phyloP scores from a whole-genome alignment of 2,329 filamentous ascomycete species.

The Aspergillus piperis region DNA sequence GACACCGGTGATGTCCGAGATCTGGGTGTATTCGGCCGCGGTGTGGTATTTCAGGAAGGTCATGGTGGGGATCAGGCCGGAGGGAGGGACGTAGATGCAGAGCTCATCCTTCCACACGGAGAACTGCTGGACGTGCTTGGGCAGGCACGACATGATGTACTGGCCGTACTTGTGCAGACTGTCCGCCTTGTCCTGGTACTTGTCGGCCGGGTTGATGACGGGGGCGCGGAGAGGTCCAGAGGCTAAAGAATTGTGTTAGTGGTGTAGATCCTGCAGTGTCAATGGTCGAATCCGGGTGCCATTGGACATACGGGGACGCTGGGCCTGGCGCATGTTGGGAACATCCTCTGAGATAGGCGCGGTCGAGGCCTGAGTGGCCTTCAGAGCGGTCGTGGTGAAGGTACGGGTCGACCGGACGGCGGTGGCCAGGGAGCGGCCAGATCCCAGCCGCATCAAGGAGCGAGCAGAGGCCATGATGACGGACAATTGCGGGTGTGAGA shows the following conservation, averaged over 20 bases:
- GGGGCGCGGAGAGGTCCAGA: slow-evolving; percentile 70
- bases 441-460: slow-evolving; percentile 46
- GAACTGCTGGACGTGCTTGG: slow-evolving; percentile 98
- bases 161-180: slow-evolving; percentile 91
- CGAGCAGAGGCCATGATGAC: slow-evolving; percentile 49
- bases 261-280: not conserved
- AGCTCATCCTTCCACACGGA: slow-evolving; percentile 99
- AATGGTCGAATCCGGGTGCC: slow-evolving; percentile 12
- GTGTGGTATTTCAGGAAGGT: slow-evolving; percentile 97
- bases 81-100: slow-evolving; percentile 85
- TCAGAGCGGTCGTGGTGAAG: slow-evolving; percentile 44
- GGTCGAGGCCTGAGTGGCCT: slow-evolving; percentile 54
- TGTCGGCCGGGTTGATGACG: slow-evolving; percentile 88
- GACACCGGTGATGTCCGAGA: slow-evolving; percentile 89
- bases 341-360: slow-evolving; percentile 60
- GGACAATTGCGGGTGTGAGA: slow-evolving; percentile 15
- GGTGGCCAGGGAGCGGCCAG: slow-evolving; percentile 41
- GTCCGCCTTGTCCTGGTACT: slow-evolving; percentile 83
- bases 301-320: slow-evolving; percentile 49
- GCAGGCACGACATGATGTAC: slow-evolving; percentile 94
- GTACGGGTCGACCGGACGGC: slow-evolving; percentile 31
- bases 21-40: slow-evolving; percentile 90
- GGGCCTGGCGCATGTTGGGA: slow-evolving; percentile 67
- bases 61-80: slow-evolving; percentile 88
- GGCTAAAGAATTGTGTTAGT: slow-evolving; percentile 33